Base-by-base conservation (phyloP, 441 rosid species). In the Melastoma candidum region DNA sequence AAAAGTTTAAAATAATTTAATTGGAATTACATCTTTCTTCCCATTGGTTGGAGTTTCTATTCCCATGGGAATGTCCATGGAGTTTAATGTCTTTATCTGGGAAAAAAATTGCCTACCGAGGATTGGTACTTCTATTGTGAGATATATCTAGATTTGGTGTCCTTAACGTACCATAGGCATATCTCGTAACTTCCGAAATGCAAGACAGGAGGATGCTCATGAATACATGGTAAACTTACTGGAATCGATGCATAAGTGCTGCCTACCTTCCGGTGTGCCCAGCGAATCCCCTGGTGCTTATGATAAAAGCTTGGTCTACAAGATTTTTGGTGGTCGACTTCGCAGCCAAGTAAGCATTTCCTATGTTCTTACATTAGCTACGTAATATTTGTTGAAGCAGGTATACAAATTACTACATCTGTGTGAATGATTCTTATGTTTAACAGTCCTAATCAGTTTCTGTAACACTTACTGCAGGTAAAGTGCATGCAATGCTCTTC, bases 201-300 rank as follows among this genome's bases (percentile, higher is more conserved):
- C 81, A 22, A 72, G 95, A 58, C 96, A 89, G 64, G 97, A 93
- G 72, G 97, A 93, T 69, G 99, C 99, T 1, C 99, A 93, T 46
- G 99, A 93, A 49, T 89, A 83, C 75, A 89, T 93, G 99, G 92
- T 93, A 59, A 89, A 70, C 74, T 71, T 93, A 71, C 78, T 93
- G 51, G 99, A 93, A 69, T 89, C 95, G 26, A 93, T 93, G 97
- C 97, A 93, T 67, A 93, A 81, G 66, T 93, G 99, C 63, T 89
- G 93, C 85, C 73, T 93, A 59, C 96, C 99, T 48, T 89, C 90
- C 24, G 97, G 99, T 65, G 95, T 93, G 58, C 93, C 88, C 11
- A 89, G 84, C 14, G 89, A 89, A 70, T 93, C 99, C 3, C 77
- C 95, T 48, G 69, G 83, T 66, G 99, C 99, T 61, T 86, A 84